A percentile compares a stretch with the other conserved stretches of the same genome.
These are phyloP conservation scores for Chlorella sp. DNA, from an alignment of 139 green algal species.

Conservation along the genomic window DNA sequence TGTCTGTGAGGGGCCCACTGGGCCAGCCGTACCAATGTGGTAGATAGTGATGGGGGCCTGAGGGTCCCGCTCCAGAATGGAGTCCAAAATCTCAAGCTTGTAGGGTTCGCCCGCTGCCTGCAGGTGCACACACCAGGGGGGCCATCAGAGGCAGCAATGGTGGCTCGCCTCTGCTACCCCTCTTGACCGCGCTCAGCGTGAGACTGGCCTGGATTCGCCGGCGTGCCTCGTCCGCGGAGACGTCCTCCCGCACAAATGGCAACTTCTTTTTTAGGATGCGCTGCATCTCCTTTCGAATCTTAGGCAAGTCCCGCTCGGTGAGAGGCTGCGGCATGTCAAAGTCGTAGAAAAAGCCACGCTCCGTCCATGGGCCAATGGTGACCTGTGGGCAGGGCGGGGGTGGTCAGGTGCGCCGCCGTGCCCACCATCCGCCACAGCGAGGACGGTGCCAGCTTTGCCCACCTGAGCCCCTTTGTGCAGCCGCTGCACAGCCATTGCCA, in stretches of 20 bases:
- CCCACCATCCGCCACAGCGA: not conserved
- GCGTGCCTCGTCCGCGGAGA: slow-evolving; percentile 82
- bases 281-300: slow-evolving; percentile 96
- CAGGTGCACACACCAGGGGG: not conserved
- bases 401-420: too few relatives aligned
- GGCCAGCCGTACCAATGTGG: slow-evolving; percentile 85
- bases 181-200: too few relatives aligned
- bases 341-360: slow-evolving; percentile 99
- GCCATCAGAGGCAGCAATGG: not conserved
- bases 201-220: slow-evolving; percentile 78
- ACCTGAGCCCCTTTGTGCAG: slow-evolving; percentile 85
- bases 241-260: slow-evolving; percentile 88
- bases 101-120: slow-evolving; percentile 83
- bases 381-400: slow-evolving; percentile 53
- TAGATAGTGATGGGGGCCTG: slow-evolving; percentile 97
- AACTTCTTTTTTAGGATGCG: slow-evolving; percentile 83
- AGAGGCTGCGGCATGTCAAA: slow-evolving; percentile 89
- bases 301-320: slow-evolving; percentile 92
- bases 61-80: slow-evolving; percentile 53
- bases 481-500: slow-evolving; percentile 98
- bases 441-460: not conserved
- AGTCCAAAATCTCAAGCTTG: slow-evolving; percentile 97
- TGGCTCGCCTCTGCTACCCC: too few relatives aligned
- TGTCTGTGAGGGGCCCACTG: too few relatives aligned
- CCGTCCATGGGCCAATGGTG: slow-evolving; percentile 97